A percentile compares a stretch with the other conserved stretches of the same genome.
Evolutionary conservation across 2,329 filamentous ascomycete species (phyloP).

Genomic region (Fusarium pininemorale): DNA sequence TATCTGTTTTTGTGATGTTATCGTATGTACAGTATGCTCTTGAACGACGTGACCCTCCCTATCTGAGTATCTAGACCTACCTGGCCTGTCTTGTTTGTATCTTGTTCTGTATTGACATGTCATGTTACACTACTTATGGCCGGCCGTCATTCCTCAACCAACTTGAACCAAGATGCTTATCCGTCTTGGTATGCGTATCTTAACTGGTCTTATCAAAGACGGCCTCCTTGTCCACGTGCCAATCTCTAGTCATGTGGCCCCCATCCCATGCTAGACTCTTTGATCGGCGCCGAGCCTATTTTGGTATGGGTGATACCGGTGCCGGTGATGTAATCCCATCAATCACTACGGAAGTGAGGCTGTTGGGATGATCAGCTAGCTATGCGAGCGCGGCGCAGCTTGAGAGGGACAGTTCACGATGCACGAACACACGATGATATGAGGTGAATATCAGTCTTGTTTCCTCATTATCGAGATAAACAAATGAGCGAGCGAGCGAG

Average conservation of each 20-base stretch:
- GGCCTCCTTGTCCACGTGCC: conserved; percentile 22
- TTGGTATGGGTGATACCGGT: conserved; percentile 24
- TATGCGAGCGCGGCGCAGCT: neutral
- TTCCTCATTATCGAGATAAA: neutral
- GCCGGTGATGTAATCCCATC: conserved; percentile 31
- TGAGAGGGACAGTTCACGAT: neutral
- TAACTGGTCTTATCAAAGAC: conserved; percentile 19
- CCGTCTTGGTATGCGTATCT: neutral
- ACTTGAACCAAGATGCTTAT: neutral
- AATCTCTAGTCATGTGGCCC: conserved; percentile 30
- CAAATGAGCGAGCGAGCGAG: conserved; percentile 15
- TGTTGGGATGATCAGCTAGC: neutral
- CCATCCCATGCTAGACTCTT: conserved; percentile 29
- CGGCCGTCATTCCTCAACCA: neutral
- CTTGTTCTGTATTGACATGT: neutral
- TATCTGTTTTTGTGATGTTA: conserved; percentile 3
- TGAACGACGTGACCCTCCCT: neutral
- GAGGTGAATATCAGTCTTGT: conserved; percentile 5
- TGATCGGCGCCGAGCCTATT: conserved; percentile 31
- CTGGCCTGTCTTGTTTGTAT: neutral
- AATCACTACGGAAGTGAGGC: conserved; percentile 1
- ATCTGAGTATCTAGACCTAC: neutral
- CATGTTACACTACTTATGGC: neutral
- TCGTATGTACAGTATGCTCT: neutral
- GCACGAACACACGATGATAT: neutral